Conservation (phyloP, 2,329 filamentous ascomycete species). For the Aspergillus glaucus region DNA sequence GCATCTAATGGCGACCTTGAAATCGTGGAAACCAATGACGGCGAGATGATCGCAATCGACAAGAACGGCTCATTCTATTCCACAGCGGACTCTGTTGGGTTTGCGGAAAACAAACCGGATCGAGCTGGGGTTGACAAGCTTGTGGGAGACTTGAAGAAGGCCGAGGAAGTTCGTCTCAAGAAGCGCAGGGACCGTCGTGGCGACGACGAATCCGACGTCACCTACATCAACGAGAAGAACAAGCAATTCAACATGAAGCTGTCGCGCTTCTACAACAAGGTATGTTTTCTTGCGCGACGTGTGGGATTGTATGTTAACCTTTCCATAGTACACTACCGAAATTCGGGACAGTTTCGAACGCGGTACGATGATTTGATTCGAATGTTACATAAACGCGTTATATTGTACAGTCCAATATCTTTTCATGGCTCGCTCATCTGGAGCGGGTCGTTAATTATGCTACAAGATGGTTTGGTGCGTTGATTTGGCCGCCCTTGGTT, state of each 20-base stretch:
- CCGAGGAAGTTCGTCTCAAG: conserved; percentile 79
- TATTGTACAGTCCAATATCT: conserved; percentile 12
- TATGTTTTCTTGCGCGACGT: conserved; percentile 18
- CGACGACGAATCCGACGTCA: conserved; percentile 85
- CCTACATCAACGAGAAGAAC: conserved; percentile 99
- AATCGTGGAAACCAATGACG: conserved; percentile 91
- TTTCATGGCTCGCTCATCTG: conserved; percentile 13
- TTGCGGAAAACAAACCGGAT: conserved; percentile 78
- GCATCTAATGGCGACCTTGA: conserved; percentile 79
- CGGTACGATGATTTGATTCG: conserved; percentile 78
- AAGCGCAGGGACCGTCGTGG: conserved; percentile 76
- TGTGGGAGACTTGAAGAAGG: conserved; percentile 78
- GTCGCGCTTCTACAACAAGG: conserved; percentile 90
- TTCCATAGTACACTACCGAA: conserved; percentile 72
- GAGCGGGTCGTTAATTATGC: not conserved
- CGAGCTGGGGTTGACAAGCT: conserved; percentile 82
- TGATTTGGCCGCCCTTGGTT: conserved; percentile 68
- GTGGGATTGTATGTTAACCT: conserved; percentile 7
- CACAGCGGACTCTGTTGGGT: conserved; percentile 73
- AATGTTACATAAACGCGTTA: conserved; percentile 10
- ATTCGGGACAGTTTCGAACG: conserved; percentile 97
- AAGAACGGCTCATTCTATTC: conserved; percentile 86
- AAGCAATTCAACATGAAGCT: conserved; percentile 99
- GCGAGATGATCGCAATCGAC: conserved; percentile 90
- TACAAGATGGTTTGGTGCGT: not conserved